phyloP scores from a whole-genome alignment of 805 yeast species.

The Clavispora vitiphila region DNA sequence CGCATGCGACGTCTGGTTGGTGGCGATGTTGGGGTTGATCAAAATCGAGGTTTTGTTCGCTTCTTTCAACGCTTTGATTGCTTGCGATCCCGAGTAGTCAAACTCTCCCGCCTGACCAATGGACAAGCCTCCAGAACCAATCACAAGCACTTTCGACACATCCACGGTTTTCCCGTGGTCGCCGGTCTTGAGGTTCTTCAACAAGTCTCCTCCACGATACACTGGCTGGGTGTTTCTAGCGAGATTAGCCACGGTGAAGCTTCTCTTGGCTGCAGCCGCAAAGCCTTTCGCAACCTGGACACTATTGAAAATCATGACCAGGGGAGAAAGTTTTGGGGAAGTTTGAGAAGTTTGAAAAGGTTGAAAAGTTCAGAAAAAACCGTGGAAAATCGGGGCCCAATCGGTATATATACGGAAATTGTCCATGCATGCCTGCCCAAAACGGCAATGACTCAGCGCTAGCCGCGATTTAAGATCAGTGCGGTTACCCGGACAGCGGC shows the following conservation, averaged over 20 bases:
- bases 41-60: slow-evolving; percentile 80
- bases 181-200: slow-evolving; percentile 53
- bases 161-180: slow-evolving; percentile 68
- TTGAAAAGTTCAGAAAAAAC: too few species aligned
- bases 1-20: slow-evolving; percentile 93
- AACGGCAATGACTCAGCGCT: slow-evolving; percentile 22
- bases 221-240: slow-evolving; percentile 17
- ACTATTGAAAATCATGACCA: slow-evolving; percentile 7
- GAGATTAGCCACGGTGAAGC: not conserved
- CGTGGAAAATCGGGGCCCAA: slow-evolving; percentile 1
- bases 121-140: slow-evolving; percentile 96
- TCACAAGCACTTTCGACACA: slow-evolving; percentile 79
- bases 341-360: too few species aligned
- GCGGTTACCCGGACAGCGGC: slow-evolving; percentile 18
- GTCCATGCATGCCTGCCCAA: slow-evolving; percentile 10
- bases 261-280: not conserved
- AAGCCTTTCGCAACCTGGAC: slow-evolving; percentile 2
- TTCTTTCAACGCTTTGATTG: slow-evolving; percentile 93
- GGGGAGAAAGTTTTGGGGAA: slow-evolving; percentile 1
- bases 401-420: not conserved
- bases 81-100: slow-evolving; percentile 98
- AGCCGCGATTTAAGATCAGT: slow-evolving; percentile 21
- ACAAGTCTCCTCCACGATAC: slow-evolving; percentile 61
- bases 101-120: slow-evolving; percentile 99
- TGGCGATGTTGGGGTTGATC: slow-evolving; percentile 94